phyloP scores from a whole-genome alignment of 2,329 filamentous ascomycete species.

The Ophiostoma sp. region DNA sequence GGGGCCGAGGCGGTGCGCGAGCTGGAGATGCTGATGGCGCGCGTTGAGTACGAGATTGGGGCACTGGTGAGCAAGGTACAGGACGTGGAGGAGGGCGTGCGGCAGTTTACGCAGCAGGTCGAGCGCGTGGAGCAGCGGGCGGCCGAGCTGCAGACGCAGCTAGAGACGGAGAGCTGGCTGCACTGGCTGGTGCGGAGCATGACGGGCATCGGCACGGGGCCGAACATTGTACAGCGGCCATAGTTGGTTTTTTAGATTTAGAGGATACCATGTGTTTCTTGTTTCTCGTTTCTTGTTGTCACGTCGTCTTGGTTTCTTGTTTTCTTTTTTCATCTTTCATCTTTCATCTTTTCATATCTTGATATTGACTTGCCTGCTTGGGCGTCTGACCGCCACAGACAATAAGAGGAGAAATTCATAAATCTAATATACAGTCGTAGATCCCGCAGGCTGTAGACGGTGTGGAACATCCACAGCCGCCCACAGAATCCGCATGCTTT shows the following conservation, averaged over 20 bases:
- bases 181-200: conserved; percentile 59
- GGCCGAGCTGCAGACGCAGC: conserved; percentile 55
- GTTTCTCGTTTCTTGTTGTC: background rate
- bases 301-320: too few relatives aligned
- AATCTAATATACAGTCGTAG: conserved; percentile 14
- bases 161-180: conserved; percentile 60
- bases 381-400: background rate
- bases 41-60: conserved; percentile 87
- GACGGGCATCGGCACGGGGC: conserved; percentile 56
- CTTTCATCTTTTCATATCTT: background rate
- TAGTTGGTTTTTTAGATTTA: background rate
- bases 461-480: background rate
- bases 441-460: background rate
- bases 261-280: background rate
- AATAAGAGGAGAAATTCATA: conserved; percentile 13
- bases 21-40: conserved; percentile 73
- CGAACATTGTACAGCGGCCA: conserved; percentile 44
- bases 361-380: background rate
- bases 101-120: conserved; percentile 74
- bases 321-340: too few relatives aligned
- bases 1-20: conserved; percentile 70
- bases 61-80: conserved; percentile 72
- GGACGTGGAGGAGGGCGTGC: conserved; percentile 79
- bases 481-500: background rate
- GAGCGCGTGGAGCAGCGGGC: conserved; percentile 62